A percentile compares a stretch with the other conserved stretches of the same genome.
Conservation (phyloP, 129 eudicot genomes). For the Centaurea solstitialis region DNA sequence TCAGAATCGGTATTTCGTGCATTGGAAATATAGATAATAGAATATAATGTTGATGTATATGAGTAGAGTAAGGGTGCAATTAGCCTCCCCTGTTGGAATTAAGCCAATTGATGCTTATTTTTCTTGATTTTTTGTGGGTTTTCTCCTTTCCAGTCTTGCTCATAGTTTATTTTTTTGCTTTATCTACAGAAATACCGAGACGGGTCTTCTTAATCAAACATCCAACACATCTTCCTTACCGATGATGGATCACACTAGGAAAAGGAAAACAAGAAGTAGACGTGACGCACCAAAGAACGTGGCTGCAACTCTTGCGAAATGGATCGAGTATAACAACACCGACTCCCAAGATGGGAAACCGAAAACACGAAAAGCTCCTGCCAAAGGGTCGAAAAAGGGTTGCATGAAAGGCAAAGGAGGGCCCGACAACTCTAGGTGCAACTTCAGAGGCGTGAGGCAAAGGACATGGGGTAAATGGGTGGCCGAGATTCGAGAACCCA, state of each 20-base stretch:
- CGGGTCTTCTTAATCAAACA: constrained; percentile 28
- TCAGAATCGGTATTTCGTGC: no score
- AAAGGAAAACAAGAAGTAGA: constrained; percentile 52
- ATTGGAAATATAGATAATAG: no score
- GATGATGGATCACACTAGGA: constrained; percentile 24
- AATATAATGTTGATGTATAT: no score
- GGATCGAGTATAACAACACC: constrained; percentile 54
- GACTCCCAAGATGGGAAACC: constrained; percentile 3
- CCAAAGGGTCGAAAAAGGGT: constrained; percentile 90
- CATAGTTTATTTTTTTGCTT: neutral
- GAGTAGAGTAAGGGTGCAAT: no score
- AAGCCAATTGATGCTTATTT: no score
- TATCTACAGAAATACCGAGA: constrained; percentile 24
- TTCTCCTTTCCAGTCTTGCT: neutral
- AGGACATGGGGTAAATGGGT: constrained; percentile 99
- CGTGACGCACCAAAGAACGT: constrained; percentile 43
- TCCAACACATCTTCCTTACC: constrained; percentile 17
- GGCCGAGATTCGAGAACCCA: constrained; percentile 88
- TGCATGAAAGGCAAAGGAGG: constrained; percentile 99
- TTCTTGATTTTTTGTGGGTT: neutral
- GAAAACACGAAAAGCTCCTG: constrained; percentile 50
- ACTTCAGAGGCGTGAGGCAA: constrained; percentile 87
- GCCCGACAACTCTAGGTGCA: constrained; percentile 55
- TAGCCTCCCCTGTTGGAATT: no score
- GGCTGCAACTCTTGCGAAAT: constrained; percentile 73